Conservation (phyloP, 768 basidiomycete species). For the Mycena galericulata region DNA sequence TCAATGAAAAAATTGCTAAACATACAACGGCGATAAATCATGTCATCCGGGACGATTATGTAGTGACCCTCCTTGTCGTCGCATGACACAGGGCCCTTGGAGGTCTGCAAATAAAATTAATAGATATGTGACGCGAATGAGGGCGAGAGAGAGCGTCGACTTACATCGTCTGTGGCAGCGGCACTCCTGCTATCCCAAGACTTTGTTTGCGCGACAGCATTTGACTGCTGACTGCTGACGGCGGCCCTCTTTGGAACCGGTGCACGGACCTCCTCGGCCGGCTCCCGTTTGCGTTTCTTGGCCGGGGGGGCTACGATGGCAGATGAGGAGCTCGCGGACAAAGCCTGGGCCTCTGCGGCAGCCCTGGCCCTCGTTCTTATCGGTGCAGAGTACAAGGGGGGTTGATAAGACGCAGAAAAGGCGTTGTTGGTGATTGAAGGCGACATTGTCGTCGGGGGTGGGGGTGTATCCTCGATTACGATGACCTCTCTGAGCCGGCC, state of each 20-base stretch:
- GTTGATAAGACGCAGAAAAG: slow-evolving; percentile 85
- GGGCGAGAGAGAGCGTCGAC: slow-evolving; percentile 46
- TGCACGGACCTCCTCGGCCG: slow-evolving; percentile 78
- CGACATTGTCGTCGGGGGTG: slow-evolving; percentile 78
- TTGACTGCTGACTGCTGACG: slow-evolving; percentile 61
- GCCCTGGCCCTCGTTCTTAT: slow-evolving; percentile 88
- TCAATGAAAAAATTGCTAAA: slow-evolving; percentile 30
- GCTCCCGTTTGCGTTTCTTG: slow-evolving; percentile 89
- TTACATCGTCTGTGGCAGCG: slow-evolving; percentile 75
- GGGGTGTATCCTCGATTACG: slow-evolving; percentile 93
- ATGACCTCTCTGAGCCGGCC: slow-evolving; percentile 88
- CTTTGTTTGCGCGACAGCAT: slow-evolving; percentile 63
- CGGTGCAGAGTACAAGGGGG: slow-evolving; percentile 78
- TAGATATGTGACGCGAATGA: slow-evolving; percentile 42
- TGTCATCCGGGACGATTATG: slow-evolving; percentile 92
- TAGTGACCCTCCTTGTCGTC: slow-evolving; percentile 99
- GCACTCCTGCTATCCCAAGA: slow-evolving; percentile 78
- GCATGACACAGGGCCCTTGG: slow-evolving; percentile 79
- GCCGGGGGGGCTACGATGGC: slow-evolving; percentile 74
- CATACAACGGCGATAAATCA: slow-evolving; percentile 88
- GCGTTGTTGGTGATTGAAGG: slow-evolving; percentile 79
- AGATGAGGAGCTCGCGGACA: slow-evolving; percentile 77
- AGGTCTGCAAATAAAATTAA: slow-evolving; percentile 58
- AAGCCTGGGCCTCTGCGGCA: slow-evolving; percentile 85
- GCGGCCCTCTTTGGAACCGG: slow-evolving; percentile 72